Conservation (phyloP, 2,329 filamentous ascomycete genomes). For the Aureobasidium namibiae region DNA sequence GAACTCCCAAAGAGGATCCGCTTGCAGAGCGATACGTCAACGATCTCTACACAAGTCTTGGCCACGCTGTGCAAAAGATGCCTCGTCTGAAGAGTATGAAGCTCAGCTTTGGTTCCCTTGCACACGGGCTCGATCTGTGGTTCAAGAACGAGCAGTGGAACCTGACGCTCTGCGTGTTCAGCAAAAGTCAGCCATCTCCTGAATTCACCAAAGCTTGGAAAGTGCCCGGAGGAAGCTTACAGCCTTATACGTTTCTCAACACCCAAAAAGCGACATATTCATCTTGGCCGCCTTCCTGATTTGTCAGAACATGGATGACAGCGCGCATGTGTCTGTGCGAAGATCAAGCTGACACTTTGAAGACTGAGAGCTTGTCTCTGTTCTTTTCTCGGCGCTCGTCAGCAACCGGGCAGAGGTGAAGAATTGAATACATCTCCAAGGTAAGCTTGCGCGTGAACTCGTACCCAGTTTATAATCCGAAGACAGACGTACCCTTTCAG, state of each 20-base stretch:
- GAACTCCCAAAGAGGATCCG: neutral
- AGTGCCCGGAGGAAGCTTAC: neutral
- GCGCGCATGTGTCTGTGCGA: too few relatives aligned
- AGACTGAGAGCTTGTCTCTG: too few relatives aligned
- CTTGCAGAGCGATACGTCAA: neutral
- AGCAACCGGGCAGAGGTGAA: too few relatives aligned
- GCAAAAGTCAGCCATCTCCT: neutral
- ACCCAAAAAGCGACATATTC: neutral
- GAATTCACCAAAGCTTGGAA: neutral
- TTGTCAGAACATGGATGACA: too few relatives aligned
- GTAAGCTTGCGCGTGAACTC: too few relatives aligned
- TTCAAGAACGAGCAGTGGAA: neutral
- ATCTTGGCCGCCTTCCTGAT: neutral
- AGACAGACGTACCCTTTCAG: too few relatives aligned
- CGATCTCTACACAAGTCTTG: neutral
- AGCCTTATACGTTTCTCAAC: neutral
- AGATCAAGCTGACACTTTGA: too few relatives aligned
- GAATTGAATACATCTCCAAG: too few relatives aligned
- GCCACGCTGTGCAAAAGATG: neutral
- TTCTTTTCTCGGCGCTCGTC: too few relatives aligned
- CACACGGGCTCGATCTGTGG: neutral
- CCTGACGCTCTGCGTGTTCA: neutral
- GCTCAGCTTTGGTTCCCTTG: neutral
- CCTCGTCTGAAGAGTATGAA: neutral
- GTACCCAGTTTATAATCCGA: too few relatives aligned